Conservation (phyloP, 2,329 filamentous ascomycete species). For the Rhynchosporium graminicola region DNA sequence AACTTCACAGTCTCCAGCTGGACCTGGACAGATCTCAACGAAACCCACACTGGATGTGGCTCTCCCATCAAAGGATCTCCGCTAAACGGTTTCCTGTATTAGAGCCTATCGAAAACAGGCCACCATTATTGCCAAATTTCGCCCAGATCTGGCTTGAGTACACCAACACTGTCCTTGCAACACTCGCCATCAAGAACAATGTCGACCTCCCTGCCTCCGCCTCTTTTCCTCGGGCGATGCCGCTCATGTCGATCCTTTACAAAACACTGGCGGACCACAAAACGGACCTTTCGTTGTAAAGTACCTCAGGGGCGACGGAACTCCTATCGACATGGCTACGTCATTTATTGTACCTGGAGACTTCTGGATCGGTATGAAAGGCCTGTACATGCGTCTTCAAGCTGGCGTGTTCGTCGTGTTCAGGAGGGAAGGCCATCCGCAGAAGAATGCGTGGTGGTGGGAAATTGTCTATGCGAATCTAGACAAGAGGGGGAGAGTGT, state of each 20-base stretch:
- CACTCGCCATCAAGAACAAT: background rate
- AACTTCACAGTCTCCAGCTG: background rate
- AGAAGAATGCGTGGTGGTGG: slow-evolving; percentile 9
- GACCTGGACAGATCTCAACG: background rate
- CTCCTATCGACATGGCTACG: background rate
- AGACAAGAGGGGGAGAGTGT: background rate
- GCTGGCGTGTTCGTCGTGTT: slow-evolving; percentile 4
- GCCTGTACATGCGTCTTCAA: background rate
- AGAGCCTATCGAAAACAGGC: background rate
- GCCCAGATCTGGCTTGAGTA: background rate
- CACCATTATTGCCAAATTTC: background rate
- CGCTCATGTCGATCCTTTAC: too few relatives aligned
- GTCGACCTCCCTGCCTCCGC: background rate
- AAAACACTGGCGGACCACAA: background rate
- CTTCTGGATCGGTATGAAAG: slow-evolving; percentile 1
- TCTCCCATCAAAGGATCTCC: slow-evolving; percentile 1
- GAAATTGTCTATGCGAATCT: slow-evolving; percentile 1
- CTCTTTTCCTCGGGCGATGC: background rate
- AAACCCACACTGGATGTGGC: background rate
- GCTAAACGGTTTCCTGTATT: background rate
- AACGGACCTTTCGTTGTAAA: background rate
- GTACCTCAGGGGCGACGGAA: background rate
- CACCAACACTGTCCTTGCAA: background rate
- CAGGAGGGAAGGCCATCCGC: background rate
- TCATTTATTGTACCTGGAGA: background rate